A percentile compares a stretch with the other conserved stretches of the same genome.
Conservation (phyloP, 2,329 filamentous ascomycete genomes). For the Botrytis deweyae region DNA sequence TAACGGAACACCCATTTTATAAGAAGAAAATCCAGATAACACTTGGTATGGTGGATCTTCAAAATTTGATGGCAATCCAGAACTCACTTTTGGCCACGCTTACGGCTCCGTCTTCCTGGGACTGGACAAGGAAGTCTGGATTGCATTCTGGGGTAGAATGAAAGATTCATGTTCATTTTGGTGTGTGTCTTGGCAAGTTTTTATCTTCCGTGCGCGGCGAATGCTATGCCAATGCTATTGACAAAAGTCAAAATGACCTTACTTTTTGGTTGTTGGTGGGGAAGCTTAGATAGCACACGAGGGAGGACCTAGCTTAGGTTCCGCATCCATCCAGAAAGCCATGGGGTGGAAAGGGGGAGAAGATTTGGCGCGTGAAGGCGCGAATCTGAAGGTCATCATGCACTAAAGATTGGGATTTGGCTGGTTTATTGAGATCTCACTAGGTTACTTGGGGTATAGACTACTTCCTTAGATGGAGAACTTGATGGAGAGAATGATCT, state of each 20-base stretch:
- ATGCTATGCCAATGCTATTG: background rate
- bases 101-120: background rate
- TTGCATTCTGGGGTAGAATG: conserved; percentile 15
- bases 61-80: conserved; percentile 7
- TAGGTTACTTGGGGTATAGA: background rate
- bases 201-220: background rate
- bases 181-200: background rate
- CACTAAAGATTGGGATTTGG: background rate
- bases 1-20: conserved; percentile 49
- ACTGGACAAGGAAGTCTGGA: background rate
- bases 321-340: background rate
- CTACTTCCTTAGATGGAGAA: background rate
- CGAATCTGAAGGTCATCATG: background rate
- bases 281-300: background rate
- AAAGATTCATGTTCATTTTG: background rate
- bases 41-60: conserved; percentile 9
- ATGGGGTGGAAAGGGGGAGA: background rate
- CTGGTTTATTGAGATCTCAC: background rate
- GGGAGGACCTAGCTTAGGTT: background rate
- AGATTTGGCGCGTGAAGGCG: background rate
- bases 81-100: background rate
- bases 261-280: background rate
- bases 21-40: conserved; percentile 46
- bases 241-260: background rate
- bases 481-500: background rate